phyloP scores from a whole-genome alignment of 768 basidiomycete species.

The Boletus subcaerulescens region DNA sequence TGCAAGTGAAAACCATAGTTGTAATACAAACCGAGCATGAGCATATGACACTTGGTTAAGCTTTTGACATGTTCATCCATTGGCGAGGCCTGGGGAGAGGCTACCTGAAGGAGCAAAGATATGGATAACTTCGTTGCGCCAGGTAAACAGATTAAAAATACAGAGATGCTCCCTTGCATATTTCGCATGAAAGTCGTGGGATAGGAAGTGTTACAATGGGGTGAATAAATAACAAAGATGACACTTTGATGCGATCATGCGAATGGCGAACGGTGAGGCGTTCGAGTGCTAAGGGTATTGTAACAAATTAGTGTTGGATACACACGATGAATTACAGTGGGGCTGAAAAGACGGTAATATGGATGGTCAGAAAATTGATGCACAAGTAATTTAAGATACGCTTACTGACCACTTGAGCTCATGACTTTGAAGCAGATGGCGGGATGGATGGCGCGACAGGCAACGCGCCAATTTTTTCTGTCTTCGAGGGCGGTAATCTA shows the following conservation, averaged over 20 bases:
- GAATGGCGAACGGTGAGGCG: neutral
- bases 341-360: no score
- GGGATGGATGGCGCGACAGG: conserved; percentile 10
- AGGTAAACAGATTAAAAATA: neutral
- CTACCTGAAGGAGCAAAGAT: neutral
- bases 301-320: neutral
- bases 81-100: no score
- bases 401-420: conserved; percentile 1
- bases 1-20: no score
- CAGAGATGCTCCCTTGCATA: neutral
- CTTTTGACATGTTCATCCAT: no score
- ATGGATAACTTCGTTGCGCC: neutral
- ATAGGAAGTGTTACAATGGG: neutral
- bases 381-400: neutral
- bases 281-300: neutral
- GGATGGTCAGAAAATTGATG: neutral
- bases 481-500: conserved; percentile 16
- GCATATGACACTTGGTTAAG: no score
- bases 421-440: conserved; percentile 14
- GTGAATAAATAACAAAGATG: neutral
- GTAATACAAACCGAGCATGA: no score
- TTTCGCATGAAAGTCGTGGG: neutral
- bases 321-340: no score
- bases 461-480: conserved; percentile 7
- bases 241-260: neutral